A percentile compares a stretch with the other conserved stretches of the same genome.
phyloP scores from a whole-genome alignment of 345 rosid genomes.

The Camelina laxa region DNA sequence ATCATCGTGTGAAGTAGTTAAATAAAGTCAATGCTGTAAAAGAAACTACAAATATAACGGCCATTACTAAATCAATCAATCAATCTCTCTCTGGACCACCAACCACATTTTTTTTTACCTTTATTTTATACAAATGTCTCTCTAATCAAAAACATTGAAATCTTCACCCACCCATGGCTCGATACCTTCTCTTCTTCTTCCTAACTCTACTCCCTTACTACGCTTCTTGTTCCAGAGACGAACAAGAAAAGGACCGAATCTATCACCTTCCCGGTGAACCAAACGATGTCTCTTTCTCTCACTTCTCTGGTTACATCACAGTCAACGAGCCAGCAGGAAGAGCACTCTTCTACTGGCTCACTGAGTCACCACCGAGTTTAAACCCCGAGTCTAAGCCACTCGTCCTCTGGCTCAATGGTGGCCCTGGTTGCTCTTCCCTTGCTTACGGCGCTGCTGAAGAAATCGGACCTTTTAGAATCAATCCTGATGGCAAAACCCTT shows the following conservation, averaged over 20 bases:
- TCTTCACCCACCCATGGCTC: conserved; percentile 30
- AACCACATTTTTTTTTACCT: neutral
- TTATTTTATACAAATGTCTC: neutral
- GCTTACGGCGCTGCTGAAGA: conserved; percentile 91
- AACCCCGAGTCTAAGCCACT: conserved; percentile 54
- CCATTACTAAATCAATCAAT: neutral
- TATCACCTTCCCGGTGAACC: conserved; percentile 79
- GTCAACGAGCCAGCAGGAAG: conserved; percentile 84
- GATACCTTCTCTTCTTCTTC: conserved; percentile 37
- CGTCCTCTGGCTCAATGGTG: conserved; percentile 92
- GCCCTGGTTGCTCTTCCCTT: conserved; percentile 93
- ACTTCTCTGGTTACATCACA: conserved; percentile 84
- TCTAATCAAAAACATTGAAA: conserved; percentile 17
- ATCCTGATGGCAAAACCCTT: conserved; percentile 76
- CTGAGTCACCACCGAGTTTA: conserved; percentile 68
- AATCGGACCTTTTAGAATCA: conserved; percentile 82
- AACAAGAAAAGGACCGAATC: conserved; percentile 69
- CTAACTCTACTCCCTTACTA: conserved; percentile 37
- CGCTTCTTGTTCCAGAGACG: conserved; percentile 44
- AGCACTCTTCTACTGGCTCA: conserved; percentile 91
- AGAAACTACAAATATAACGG: neutral
- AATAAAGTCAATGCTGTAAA: conserved; percentile 10
- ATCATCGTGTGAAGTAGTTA: neutral
- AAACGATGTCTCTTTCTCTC: conserved; percentile 62
- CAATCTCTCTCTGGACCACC: neutral